These are phyloP conservation scores for Acorus gramineus DNA, from an alignment of 106 monocot genomes.

Conservation along the genomic window DNA sequence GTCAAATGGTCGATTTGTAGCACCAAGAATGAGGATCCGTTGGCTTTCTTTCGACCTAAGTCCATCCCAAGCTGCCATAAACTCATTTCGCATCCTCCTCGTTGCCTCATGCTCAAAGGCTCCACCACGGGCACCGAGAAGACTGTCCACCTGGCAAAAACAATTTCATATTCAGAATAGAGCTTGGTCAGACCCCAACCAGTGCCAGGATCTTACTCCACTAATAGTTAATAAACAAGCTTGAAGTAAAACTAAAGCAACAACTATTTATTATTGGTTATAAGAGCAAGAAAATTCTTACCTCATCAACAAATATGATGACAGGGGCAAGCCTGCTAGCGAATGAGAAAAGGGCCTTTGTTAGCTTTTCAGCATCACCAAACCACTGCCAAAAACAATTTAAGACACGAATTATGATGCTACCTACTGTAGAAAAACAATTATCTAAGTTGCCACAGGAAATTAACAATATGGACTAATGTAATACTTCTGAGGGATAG, in stretches of 20 bases:
- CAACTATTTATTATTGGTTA: neutral
- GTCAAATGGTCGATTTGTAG: constrained; percentile 99
- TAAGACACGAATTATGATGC: neutral
- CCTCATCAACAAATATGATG: constrained; percentile 99
- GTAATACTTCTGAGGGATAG: too few species aligned
- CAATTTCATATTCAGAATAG: neutral
- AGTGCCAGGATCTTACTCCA: too few species aligned
- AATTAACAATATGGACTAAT: too few species aligned
- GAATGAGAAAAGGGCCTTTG: constrained; percentile 97
- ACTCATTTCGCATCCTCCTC: constrained; percentile 87
- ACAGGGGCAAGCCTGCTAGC: constrained; percentile 82
- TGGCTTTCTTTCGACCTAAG: constrained; percentile 88
- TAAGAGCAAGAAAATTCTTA: constrained; percentile 4
- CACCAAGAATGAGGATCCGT: constrained; percentile 84
- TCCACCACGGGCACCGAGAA: constrained; percentile 94
- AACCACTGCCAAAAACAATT: constrained; percentile 70
- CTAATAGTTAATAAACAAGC: too few species aligned
- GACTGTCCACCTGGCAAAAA: constrained; percentile 64
- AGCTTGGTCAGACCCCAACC: neutral
- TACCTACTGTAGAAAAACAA: too few species aligned
- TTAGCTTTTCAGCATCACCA: constrained; percentile 99
- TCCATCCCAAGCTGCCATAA: constrained; percentile 99
- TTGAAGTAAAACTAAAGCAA: neutral
- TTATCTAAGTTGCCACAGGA: too few species aligned
- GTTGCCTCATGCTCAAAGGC: constrained; percentile 94